Evolutionary conservation across 129 eudicot genomes (phyloP).

Genomic region (Silybum marianum): DNA sequence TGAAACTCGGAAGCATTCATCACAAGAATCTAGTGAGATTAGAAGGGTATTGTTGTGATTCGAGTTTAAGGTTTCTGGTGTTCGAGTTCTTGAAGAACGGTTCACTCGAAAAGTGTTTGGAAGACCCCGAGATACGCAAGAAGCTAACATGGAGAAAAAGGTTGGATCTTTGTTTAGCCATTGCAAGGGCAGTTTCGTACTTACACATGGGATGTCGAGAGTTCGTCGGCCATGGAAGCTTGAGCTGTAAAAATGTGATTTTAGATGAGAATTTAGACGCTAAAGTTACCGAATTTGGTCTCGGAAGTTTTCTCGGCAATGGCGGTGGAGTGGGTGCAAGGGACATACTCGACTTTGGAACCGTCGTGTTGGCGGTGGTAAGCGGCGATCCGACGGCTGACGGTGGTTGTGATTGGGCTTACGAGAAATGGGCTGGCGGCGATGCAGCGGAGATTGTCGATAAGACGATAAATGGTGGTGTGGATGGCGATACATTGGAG

Average conservation of each 20-base stretch:
- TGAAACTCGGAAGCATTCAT: constrained; percentile 58
- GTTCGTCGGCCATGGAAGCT: constrained; percentile 62
- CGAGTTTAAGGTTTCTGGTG: constrained; percentile 50
- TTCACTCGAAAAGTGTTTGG: constrained; percentile 48
- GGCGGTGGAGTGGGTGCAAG: constrained; percentile 41
- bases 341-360: constrained; percentile 63
- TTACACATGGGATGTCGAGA: constrained; percentile 75
- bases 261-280: constrained; percentile 62
- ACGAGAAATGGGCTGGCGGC: constrained; percentile 46
- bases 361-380: constrained; percentile 41
- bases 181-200: constrained; percentile 66
- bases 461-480: constrained; percentile 42
- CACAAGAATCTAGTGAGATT: constrained; percentile 60
- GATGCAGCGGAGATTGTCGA: constrained; percentile 35
- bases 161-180: constrained; percentile 47
- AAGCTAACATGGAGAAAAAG: constrained; percentile 67
- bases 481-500: constrained; percentile 52
- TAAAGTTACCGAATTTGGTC: constrained; percentile 60
- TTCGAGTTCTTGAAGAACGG: constrained; percentile 53
- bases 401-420: constrained; percentile 44
- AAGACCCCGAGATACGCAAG: constrained; percentile 48
- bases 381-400: constrained; percentile 37
- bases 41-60: constrained; percentile 64
- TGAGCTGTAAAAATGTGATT: constrained; percentile 48
- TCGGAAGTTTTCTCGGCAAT: constrained; percentile 29